phyloP scores from a whole-genome alignment of 768 basidiomycete genomes.

The Boletus insuetus region DNA sequence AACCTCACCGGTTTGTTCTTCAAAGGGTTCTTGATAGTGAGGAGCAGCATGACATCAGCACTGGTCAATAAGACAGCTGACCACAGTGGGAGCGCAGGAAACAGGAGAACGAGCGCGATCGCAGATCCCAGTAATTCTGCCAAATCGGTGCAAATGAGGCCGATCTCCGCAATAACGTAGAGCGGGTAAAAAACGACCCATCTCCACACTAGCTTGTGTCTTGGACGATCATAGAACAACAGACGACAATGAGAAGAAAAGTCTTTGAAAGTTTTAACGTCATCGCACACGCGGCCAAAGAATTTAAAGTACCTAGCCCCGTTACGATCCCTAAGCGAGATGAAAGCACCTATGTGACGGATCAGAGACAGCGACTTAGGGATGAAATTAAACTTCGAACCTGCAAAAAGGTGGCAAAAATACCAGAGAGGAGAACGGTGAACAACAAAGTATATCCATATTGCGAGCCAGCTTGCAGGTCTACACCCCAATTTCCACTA shows the following conservation, averaged over 20 bases:
- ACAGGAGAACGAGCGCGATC: constrained; percentile 74
- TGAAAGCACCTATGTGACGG: constrained; percentile 58
- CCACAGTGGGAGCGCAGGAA: constrained; percentile 67
- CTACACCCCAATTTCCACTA: constrained; percentile 89
- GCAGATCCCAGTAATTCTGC: constrained; percentile 82
- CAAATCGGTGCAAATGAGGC: constrained; percentile 75
- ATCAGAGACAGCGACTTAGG: neutral
- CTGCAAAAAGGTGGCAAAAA: constrained; percentile 84
- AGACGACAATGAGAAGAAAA: constrained; percentile 64
- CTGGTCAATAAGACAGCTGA: constrained; percentile 68
- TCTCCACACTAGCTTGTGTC: constrained; percentile 53
- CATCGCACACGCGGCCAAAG: neutral
- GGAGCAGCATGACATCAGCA: constrained; percentile 65
- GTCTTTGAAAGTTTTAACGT: constrained; percentile 37
- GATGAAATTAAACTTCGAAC: constrained; percentile 23
- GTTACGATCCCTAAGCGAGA: constrained; percentile 81
- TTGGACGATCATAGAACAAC: constrained; percentile 61
- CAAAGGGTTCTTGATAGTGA: constrained; percentile 69
- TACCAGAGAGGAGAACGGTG: constrained; percentile 75
- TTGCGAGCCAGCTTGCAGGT: constrained; percentile 80
- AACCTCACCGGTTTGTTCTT: constrained; percentile 61
- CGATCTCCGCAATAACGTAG: constrained; percentile 62
- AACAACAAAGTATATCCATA: constrained; percentile 88
- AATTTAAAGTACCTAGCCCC: constrained; percentile 56
- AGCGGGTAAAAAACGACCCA: constrained; percentile 64